A percentile compares a stretch with the other conserved stretches of the same genome.
phyloP scores from a whole-genome alignment of 306 rosid species.

The Comarum palustre region DNA sequence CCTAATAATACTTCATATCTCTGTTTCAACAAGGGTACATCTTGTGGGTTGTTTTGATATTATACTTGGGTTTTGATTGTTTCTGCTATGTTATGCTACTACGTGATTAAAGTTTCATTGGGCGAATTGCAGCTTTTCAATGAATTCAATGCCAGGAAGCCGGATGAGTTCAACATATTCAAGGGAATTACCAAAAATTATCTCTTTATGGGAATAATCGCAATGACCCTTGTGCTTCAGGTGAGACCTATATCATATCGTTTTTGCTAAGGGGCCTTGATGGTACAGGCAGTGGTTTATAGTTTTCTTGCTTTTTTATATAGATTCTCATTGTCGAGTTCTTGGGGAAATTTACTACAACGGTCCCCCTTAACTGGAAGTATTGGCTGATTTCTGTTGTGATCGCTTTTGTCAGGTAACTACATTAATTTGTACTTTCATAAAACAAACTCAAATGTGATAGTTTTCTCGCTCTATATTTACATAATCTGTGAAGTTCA shows the following conservation, averaged over 20 bases:
- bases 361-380: constrained; percentile 68
- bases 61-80: not conserved
- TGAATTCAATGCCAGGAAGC: constrained; percentile 91
- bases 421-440: not conserved
- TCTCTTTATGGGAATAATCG: constrained; percentile 76
- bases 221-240: constrained; percentile 70
- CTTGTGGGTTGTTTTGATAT: not conserved
- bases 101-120: not conserved
- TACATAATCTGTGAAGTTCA: not conserved
- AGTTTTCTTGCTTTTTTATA: constrained; percentile 3
- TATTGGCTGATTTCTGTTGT: constrained; percentile 66
- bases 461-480: not conserved
- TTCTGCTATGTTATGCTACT: not conserved
- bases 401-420: constrained; percentile 70
- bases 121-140: constrained; percentile 60
- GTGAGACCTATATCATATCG: constrained; percentile 29
- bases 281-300: not conserved
- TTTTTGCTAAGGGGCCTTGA: constrained; percentile 3
- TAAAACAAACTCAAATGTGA: not conserved
- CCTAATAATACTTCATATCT: not conserved
- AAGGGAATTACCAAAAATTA: constrained; percentile 62
- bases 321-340: constrained; percentile 71
- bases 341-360: constrained; percentile 69
- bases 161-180: constrained; percentile 73
- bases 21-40: not conserved